phyloP scores from a whole-genome alignment of 2,329 filamentous ascomycete species.

The Claviceps humidiphila region DNA sequence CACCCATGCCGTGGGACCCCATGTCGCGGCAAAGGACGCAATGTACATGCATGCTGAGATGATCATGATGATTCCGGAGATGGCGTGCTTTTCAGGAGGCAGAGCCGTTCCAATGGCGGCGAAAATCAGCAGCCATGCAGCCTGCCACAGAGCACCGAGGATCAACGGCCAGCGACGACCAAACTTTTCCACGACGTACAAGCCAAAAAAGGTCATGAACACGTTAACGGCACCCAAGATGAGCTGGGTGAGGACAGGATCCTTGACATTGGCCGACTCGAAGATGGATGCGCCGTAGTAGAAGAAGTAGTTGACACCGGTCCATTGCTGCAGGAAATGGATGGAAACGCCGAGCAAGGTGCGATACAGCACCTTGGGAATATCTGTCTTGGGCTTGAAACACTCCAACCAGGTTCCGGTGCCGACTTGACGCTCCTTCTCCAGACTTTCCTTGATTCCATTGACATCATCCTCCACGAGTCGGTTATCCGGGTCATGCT shows the following conservation, averaged over 20 bases:
- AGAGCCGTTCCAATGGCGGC: conserved; percentile 39
- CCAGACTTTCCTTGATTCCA: conserved; percentile 36
- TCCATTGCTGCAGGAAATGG: conserved; percentile 56
- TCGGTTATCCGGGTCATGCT: conserved; percentile 29
- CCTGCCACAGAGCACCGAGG: conserved; percentile 54
- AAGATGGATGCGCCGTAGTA: conserved; percentile 60
- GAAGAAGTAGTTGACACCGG: conserved; percentile 47
- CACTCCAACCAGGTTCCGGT: conserved; percentile 44
- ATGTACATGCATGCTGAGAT: conserved; percentile 65
- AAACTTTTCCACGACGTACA: conserved; percentile 55
- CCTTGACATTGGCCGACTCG: conserved; percentile 48
- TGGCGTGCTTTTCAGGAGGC: conserved; percentile 27
- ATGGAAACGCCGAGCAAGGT: conserved; percentile 49
- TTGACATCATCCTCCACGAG: conserved; percentile 38
- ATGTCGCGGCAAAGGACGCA: conserved; percentile 54
- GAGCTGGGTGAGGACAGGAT: conserved; percentile 54
- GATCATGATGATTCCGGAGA: conserved; percentile 54
- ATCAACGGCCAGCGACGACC: conserved; percentile 58
- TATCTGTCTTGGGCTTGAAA: conserved; percentile 38
- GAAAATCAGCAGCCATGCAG: conserved; percentile 51
- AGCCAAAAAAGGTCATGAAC: conserved; percentile 48
- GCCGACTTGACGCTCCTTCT: conserved; percentile 30
- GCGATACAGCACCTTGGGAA: conserved; percentile 49
- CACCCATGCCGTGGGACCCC: conserved; percentile 59
- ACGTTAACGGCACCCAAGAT: conserved; percentile 59